Evolutionary conservation across 2,329 filamentous ascomycete genomes (phyloP), one percentile per base, ranked within the genome.

Genomic region (Hypoxylon sp.): DNA sequence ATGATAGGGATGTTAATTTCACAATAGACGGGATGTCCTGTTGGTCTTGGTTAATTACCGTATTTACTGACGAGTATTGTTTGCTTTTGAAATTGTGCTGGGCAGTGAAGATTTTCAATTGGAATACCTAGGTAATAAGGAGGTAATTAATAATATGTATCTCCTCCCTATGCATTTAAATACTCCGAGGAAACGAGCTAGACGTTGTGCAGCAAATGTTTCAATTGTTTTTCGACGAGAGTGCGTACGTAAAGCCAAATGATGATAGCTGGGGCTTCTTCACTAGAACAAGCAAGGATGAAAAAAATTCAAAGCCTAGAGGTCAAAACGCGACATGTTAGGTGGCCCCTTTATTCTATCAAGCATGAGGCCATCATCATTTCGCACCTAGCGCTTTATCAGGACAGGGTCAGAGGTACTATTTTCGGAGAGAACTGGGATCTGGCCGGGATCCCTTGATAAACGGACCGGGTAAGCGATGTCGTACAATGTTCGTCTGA

Each of bases 301-400:
- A 19, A 53, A 27, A 41, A 37, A 29, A 2, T 5, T 13, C 13
- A 34, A 47, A 19, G 32, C 27, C 19, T 8, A 38, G 44, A 32
- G 48, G 44, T 55, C 29, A 35, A 31, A 30, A 45, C 38, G 20
- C 32, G 37, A 29, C 46, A 40, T 31, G 41, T 42, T 30, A 45
- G 42, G 13, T 8, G 29, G 26, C 52, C 52, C 56, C 45, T 53
- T 53, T 59, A 41, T 50, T 47, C 30, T 21, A 38, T 48, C 27
- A 34, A 49, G 41, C 30, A 36, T 45, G 56, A 61, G 55, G 59
- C 47, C 48, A 53, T 59, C 56, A 37, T 61, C 53, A 61, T 61
- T 57, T 61, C 53, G 50, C 40, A 41, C 45, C 48, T n/a, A 46
- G 38, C 57, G 47, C 38, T 43, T 53, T 41, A 52, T n/a, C n/a